Conservation (phyloP, 2,329 filamentous ascomycete species). For the Ophiostoma ulmi region DNA sequence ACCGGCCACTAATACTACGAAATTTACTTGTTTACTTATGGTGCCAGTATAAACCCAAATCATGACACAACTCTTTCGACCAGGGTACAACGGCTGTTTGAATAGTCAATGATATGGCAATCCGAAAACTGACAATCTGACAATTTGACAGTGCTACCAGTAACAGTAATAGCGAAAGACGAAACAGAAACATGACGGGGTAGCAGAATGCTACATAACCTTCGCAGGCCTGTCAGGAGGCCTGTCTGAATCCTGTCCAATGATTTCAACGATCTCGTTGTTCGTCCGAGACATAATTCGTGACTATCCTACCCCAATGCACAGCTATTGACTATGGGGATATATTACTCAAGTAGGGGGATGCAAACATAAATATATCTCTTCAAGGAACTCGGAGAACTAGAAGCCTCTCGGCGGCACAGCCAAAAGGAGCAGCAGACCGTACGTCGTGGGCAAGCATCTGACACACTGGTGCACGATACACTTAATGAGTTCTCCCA, state of each 20-base stretch:
- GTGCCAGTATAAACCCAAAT: neutral
- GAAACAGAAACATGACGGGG: neutral
- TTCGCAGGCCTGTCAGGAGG: neutral
- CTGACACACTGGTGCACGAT: neutral
- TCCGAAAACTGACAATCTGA: no score
- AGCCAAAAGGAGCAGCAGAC: constrained; percentile 7
- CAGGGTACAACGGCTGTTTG: neutral
- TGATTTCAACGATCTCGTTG: neutral
- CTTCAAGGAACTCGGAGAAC: neutral
- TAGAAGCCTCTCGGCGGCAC: neutral
- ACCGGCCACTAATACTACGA: neutral
- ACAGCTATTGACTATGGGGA: neutral
- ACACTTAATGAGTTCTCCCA: neutral
- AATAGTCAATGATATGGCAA: neutral
- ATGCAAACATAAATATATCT: neutral
- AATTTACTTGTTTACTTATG: neutral
- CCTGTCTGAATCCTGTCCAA: neutral
- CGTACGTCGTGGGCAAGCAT: neutral
- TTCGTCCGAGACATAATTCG: neutral
- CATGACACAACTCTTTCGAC: neutral
- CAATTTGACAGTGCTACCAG: neutral
- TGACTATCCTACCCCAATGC: neutral
- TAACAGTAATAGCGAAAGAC: neutral
- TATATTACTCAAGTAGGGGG: neutral
- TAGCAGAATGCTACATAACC: neutral